These are phyloP conservation scores for Penicillium sp. DNA, from an alignment of 2,329 filamentous ascomycete species.

Conservation along the genomic window DNA sequence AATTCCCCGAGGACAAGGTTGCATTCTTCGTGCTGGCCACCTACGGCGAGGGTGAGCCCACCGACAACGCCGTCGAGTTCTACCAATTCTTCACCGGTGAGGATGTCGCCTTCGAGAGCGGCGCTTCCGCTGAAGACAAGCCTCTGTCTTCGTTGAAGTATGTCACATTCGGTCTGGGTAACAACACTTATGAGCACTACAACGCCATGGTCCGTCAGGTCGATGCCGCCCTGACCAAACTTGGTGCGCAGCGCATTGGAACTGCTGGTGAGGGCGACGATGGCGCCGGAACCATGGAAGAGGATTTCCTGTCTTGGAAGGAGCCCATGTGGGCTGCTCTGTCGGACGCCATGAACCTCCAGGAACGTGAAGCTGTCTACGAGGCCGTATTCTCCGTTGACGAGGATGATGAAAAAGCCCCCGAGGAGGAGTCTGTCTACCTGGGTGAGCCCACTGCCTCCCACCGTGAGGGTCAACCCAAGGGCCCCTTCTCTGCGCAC, in stretches of 20 bases:
- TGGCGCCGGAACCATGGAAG: slow-evolving; percentile 97
- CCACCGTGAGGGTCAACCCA: slow-evolving; percentile 75
- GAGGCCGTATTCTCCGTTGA: slow-evolving; percentile 81
- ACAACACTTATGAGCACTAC: slow-evolving; percentile 99
- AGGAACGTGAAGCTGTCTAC: slow-evolving; percentile 93
- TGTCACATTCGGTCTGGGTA: slow-evolving; percentile 89
- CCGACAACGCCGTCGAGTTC: slow-evolving; percentile 97
- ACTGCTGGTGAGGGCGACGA: slow-evolving; percentile 91
- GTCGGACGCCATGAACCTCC: slow-evolving; percentile 70
- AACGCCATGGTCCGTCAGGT: slow-evolving; percentile 96
- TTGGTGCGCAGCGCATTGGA: slow-evolving; percentile 77
- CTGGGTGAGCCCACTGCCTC: slow-evolving; percentile 93
- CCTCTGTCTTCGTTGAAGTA: slow-evolving; percentile 79
- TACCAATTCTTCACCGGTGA: slow-evolving; percentile 87
- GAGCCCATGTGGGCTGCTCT: slow-evolving; percentile 95
- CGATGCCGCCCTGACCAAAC: slow-evolving; percentile 66
- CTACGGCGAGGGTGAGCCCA: slow-evolving; percentile 96
- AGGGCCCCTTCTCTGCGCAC: slow-evolving; percentile 89
- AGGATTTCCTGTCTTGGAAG: slow-evolving; percentile 98
- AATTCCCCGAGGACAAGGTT: slow-evolving; percentile 78
- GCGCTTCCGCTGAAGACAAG: slow-evolving; percentile 52
- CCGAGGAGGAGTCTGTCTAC: slow-evolving; percentile 74
- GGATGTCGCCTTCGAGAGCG: slow-evolving; percentile 69
- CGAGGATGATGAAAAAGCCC: slow-evolving; percentile 63
- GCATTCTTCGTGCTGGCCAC: slow-evolving; percentile 93